phyloP scores from a whole-genome alignment of 2,329 filamentous ascomycete species.

The Ascocoryne sarcoides region DNA sequence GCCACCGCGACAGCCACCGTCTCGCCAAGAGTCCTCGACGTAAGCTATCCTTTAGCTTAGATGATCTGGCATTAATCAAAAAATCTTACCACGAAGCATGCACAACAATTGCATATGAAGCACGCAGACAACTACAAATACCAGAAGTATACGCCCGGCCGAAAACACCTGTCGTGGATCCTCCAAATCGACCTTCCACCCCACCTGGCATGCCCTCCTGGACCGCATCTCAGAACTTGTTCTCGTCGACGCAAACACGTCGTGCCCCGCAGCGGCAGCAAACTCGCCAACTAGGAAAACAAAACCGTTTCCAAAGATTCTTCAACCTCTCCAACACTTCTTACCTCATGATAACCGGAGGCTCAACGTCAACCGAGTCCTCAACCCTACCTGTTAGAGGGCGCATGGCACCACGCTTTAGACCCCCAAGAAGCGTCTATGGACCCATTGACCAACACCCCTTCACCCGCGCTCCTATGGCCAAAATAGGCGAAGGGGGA shows the following conservation, averaged over 20 bases:
- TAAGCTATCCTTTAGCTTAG: slow-evolving; percentile 29
- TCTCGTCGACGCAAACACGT: background rate
- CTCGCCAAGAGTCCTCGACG: slow-evolving; percentile 23
- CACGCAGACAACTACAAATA: slow-evolving; percentile 11
- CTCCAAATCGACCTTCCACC: slow-evolving; percentile 22
- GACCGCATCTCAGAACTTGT: slow-evolving; percentile 22
- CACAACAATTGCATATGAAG: slow-evolving; percentile 17
- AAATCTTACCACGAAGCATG: slow-evolving; percentile 24
- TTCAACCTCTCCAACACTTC: slow-evolving; percentile 10
- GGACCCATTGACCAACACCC: slow-evolving; percentile 25
- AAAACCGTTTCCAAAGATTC: slow-evolving; percentile 18
- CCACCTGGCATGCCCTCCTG: slow-evolving; percentile 29
- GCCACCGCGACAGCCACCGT: slow-evolving; percentile 24
- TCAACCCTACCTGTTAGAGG: slow-evolving; percentile 8
- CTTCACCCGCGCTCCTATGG: slow-evolving; percentile 19
- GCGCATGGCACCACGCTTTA: slow-evolving; percentile 20
- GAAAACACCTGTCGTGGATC: slow-evolving; percentile 22
- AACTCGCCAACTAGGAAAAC: slow-evolving; percentile 3
- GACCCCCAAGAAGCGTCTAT: slow-evolving; percentile 26
- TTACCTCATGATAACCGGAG: background rate
- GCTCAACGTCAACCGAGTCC: background rate
- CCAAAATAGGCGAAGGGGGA: background rate
- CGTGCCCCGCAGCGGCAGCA: no score
- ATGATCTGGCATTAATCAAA: slow-evolving; percentile 28
- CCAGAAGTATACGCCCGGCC: slow-evolving; percentile 27